Percentiles rank a stretch among this genome's conserved stretches.
These are phyloP conservation scores for Warburgia ugandensis DNA, from an alignment of 164 flowering plant genomes.

Conservation along the genomic window DNA sequence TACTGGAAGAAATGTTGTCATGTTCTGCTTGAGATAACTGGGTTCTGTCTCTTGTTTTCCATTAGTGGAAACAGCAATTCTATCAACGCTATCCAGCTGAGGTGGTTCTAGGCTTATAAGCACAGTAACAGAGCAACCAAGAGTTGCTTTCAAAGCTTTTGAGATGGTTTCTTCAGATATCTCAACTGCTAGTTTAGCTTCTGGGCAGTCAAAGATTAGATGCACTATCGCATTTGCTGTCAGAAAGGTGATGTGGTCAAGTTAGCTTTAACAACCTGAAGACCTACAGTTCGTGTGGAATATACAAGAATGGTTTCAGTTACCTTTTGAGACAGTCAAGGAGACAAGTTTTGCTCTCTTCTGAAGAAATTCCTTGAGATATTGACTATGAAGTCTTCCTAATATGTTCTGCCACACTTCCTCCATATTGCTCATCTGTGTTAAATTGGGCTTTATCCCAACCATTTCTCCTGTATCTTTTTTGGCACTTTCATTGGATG, in stretches of 20 bases:
- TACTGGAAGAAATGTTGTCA: constrained; percentile 3
- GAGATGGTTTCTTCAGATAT: constrained; percentile 29
- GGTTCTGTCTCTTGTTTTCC: constrained; percentile 7
- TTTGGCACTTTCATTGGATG: background rate
- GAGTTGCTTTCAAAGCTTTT: constrained; percentile 17
- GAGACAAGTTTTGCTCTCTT: constrained; percentile 27
- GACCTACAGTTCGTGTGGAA: background rate
- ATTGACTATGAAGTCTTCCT: constrained; percentile 14
- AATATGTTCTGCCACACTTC: constrained; percentile 25
- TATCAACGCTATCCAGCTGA: constrained; percentile 7
- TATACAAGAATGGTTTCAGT: background rate
- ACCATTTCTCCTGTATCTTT: constrained; percentile 6
- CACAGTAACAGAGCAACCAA: constrained; percentile 28
- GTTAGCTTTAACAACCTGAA: background rate
- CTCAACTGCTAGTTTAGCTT: constrained; percentile 29
- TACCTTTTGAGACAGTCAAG: constrained; percentile 29
- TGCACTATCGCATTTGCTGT: constrained; percentile 35
- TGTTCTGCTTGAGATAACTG: constrained; percentile 6
- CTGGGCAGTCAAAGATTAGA: constrained; percentile 24
- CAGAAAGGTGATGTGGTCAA: background rate
- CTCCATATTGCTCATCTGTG: constrained; percentile 21
- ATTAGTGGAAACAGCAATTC: background rate
- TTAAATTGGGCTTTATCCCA: constrained; percentile 12
- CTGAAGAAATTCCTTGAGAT: constrained; percentile 23
- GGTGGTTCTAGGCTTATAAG: constrained; percentile 28